Conservation (phyloP, 1,139 yeast species). For the Oligophagozyma castellii region DNA sequence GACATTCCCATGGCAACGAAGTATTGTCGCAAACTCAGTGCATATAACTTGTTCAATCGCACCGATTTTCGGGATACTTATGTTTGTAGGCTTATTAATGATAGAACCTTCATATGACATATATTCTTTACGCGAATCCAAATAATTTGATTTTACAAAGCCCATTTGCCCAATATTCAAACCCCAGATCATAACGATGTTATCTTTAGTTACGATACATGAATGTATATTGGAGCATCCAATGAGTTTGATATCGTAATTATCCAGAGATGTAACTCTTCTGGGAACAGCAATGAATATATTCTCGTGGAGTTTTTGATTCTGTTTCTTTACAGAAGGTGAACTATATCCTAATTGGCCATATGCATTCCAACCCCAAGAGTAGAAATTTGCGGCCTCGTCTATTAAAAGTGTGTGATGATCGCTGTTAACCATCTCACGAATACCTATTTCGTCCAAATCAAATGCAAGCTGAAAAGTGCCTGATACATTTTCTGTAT, state of each 20-base stretch:
- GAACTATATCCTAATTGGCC: slow-evolving; percentile 53
- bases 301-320: slow-evolving; percentile 31
- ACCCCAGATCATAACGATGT: slow-evolving; percentile 62
- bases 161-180: slow-evolving; percentile 83
- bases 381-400: slow-evolving; percentile 36
- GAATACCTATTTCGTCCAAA: slow-evolving; percentile 23
- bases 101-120: slow-evolving; percentile 12
- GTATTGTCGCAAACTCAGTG: slow-evolving; percentile 58
- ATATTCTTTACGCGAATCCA: slow-evolving; percentile 10
- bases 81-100: slow-evolving; percentile 9
- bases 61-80: slow-evolving; percentile 15
- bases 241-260: slow-evolving; percentile 33
- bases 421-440: slow-evolving; percentile 39
- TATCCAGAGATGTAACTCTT: slow-evolving; percentile 38
- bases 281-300: slow-evolving; percentile 41
- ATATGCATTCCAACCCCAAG: slow-evolving; percentile 68
- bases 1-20: slow-evolving; percentile 45
- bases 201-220: slow-evolving; percentile 38
- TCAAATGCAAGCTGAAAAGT: slow-evolving; percentile 27
- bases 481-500: slow-evolving; percentile 14
- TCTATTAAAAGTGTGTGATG: slow-evolving; percentile 56
- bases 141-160: slow-evolving; percentile 15
- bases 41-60: slow-evolving; percentile 44
- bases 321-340: slow-evolving; percentile 22
- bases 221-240: slow-evolving; percentile 66